Evolutionary conservation across 768 basidiomycete genomes (phyloP).

Genomic region (Hortiboletus flavorubellus): DNA sequence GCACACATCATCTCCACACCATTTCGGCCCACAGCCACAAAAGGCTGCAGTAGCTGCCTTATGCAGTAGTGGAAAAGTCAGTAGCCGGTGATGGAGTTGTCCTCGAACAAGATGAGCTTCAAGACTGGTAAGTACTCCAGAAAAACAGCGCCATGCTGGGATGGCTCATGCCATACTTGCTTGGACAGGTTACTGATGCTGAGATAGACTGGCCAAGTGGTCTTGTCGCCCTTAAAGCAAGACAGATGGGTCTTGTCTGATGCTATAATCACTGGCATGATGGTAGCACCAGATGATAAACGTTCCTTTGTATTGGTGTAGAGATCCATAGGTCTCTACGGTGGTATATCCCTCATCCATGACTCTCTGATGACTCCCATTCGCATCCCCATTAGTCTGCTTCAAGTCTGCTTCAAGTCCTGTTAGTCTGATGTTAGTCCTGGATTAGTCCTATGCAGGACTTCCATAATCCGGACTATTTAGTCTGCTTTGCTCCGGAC

Average conservation of each 20-base stretch:
- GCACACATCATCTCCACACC: constrained; percentile 3
- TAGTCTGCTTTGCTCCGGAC: too few species aligned
- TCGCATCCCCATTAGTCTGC: too few species aligned
- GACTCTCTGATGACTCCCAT: too few species aligned
- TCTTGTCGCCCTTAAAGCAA: not conserved
- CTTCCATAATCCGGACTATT: too few species aligned
- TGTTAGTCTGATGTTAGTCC: too few species aligned
- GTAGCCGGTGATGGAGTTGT: not conserved
- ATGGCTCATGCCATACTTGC: too few species aligned
- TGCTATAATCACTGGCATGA: not conserved
- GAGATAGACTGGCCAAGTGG: not conserved
- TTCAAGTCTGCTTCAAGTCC: too few species aligned
- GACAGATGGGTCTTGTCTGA: constrained; percentile 4
- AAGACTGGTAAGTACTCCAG: not conserved
- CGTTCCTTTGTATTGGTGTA: too few species aligned
- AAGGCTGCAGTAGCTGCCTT: not conserved
- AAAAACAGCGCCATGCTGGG: not conserved
- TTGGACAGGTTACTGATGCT: not conserved
- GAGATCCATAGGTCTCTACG: too few species aligned
- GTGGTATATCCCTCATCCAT: too few species aligned
- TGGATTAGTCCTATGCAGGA: too few species aligned
- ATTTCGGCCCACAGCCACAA: not conserved
- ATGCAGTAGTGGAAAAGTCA: constrained; percentile 3
- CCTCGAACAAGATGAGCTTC: not conserved
- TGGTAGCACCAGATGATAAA: not conserved